These are phyloP conservation scores for Strobilomyces dryophilus DNA, from an alignment of 768 basidiomycete genomes.

Conservation along the genomic window DNA sequence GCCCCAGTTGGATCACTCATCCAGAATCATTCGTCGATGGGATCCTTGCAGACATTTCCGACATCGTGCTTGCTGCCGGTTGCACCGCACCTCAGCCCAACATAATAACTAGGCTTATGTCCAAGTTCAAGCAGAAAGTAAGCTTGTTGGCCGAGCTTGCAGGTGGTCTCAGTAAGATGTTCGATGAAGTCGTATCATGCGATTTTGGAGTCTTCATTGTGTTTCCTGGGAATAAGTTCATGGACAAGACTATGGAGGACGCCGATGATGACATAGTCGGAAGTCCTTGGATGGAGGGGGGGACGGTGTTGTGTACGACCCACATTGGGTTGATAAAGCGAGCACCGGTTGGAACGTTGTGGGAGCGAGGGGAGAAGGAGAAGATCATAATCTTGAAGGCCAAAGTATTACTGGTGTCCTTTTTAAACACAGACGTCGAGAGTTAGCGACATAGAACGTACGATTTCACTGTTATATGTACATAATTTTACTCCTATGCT, in stretches of 20 bases:
- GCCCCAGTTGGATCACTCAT: background rate
- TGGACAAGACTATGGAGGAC: background rate
- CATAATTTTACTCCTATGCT: too few relatives aligned
- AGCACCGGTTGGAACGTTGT: background rate
- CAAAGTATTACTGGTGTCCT: background rate
- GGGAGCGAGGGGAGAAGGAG: background rate
- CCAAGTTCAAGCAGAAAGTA: constrained; percentile 5
- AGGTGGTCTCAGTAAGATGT: constrained; percentile 6
- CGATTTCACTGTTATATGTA: too few relatives aligned
- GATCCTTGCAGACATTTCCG: constrained; percentile 3
- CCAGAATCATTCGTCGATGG: background rate
- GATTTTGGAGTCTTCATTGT: constrained; percentile 10
- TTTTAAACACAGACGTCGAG: background rate
- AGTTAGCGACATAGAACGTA: background rate
- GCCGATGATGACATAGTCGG: background rate
- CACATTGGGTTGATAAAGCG: background rate
- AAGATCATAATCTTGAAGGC: background rate
- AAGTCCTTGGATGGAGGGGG: background rate
- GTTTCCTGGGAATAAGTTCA: constrained; percentile 6
- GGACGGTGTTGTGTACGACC: background rate
- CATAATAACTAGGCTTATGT: background rate
- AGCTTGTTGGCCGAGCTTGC: constrained; percentile 8
- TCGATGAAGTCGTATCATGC: constrained; percentile 10
- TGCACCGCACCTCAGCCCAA: constrained; percentile 3
- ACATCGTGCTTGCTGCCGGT: constrained; percentile 5